These are phyloP conservation scores for Coemansia sp. DNA, from an alignment of 192 early-diverging fungal species.

Conservation along the genomic window DNA sequence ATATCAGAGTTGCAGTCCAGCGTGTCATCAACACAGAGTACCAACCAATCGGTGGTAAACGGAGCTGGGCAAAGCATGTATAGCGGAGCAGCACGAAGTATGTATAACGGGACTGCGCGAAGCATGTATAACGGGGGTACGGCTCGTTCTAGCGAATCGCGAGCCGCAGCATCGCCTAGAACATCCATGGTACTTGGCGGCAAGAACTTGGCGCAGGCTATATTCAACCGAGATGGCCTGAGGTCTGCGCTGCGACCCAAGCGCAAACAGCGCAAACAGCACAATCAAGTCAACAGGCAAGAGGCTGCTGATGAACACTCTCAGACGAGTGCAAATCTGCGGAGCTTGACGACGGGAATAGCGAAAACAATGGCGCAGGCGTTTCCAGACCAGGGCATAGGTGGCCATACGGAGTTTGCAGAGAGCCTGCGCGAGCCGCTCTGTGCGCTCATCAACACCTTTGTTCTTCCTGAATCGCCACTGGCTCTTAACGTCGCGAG, in stretches of 20 bases:
- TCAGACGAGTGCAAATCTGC: constrained; percentile 13
- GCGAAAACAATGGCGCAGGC: constrained; percentile 20
- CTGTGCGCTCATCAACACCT: constrained; percentile 29
- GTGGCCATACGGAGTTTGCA: constrained; percentile 13
- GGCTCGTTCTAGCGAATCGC: constrained; percentile 2
- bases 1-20: not conserved
- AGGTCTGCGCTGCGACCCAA: not conserved
- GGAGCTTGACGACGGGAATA: constrained; percentile 23
- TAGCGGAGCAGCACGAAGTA: no score
- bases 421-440: constrained; percentile 28
- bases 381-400: constrained; percentile 19
- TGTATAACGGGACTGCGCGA: not conserved
- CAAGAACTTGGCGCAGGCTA: not conserved
- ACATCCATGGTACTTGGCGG: not conserved
- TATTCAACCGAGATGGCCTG: not conserved
- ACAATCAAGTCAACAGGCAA: not conserved
- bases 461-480: constrained; percentile 32
- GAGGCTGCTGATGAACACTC: not conserved
- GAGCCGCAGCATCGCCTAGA: not conserved
- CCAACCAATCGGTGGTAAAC: no score
- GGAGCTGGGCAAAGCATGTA: no score
- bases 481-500: constrained; percentile 31
- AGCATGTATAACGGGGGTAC: not conserved
- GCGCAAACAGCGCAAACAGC: not conserved
- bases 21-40: not conserved